Base-by-base conservation (phyloP, 78 protist genomes). In the Speleostelium caveatum region DNA sequence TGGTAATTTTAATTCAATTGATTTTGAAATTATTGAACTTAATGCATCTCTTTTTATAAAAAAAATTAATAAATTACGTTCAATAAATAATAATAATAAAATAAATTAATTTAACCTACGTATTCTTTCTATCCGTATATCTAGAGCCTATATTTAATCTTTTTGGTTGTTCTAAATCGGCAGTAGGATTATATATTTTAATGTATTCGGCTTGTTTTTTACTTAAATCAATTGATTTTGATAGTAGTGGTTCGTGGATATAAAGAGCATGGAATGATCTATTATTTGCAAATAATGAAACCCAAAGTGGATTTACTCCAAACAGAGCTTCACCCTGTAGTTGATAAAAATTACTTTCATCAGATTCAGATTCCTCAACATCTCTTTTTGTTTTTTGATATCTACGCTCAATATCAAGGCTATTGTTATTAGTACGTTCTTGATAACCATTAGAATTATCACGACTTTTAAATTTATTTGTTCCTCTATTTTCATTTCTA, bases 241-340 rank as follows among this genome's bases (percentile, higher is more conserved):
- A 17, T 59, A 59, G 32, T 0, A 83, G 32, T 59, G 79, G 19
- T 2, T 61, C 30, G 35, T 24, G 28, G 30, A 83, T 42, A 53
- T 60, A 83, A 28, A 83, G 67, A 30, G 42, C 35, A 69, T 83
- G 38, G 7, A 83, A 45, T 4, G 79, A 33, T 69, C 91, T 67
- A 42, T 83, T 83, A 36, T 61, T 63, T 3, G 91, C 36, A 58
- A 32, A 33, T 38, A 83, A 33, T 59, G 91, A 68, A 2, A 83
- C 32, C 61, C 74, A 56, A 60, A 69, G 45, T 69, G 91, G 91
- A 71, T 83, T 53, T 0, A 83, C 38, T 60, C 91, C 91, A 69
- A 39, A 83, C 4, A 83, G 39, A 19, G 55, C 91, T 45, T 83
- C 79, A 24, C 72, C 91, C 8, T 17, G 7, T 41, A 60, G 19